Conservation (phyloP, 495 filamentous ascomycete species). For the Annulohypoxylon nitens region DNA sequence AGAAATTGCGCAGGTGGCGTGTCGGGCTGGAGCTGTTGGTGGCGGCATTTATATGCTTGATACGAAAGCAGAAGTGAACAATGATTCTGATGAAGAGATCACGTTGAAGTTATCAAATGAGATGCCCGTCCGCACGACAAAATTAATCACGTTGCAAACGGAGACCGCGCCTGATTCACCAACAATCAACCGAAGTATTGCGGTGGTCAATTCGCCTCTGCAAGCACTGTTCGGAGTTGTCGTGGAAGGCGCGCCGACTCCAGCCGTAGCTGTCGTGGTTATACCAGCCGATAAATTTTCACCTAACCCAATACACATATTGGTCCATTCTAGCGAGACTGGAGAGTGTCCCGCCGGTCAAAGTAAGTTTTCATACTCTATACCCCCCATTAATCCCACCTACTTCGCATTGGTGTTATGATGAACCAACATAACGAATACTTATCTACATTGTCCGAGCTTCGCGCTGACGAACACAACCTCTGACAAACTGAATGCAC, state of each 20-base stretch:
- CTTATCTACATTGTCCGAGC: conserved; percentile 99
- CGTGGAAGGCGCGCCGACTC: conserved; percentile 78
- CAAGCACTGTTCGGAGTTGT: conserved; percentile 74
- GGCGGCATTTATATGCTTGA: conserved; percentile 91
- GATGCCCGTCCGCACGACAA: conserved; percentile 68
- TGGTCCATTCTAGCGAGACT: conserved; percentile 85
- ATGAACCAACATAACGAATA: conserved; percentile 89
- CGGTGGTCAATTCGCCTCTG: conserved; percentile 77
- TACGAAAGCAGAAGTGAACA: conserved; percentile 52
- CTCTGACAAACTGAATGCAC: conserved; percentile 88
- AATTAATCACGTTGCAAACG: conserved; percentile 64
- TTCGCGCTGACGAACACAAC: conserved; percentile 83
- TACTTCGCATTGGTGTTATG: conserved; percentile 57
- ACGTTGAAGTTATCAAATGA: conserved; percentile 70
- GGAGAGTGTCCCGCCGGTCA: conserved; percentile 89
- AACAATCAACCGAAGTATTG: conserved; percentile 62
- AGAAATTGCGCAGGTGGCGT: conserved; percentile 94
- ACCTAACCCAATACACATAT: conserved; percentile 73
- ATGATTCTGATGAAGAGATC: conserved; percentile 45
- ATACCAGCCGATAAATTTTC: conserved; percentile 70
- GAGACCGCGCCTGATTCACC: conserved; percentile 44
- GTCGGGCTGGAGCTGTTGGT: conserved; percentile 91
- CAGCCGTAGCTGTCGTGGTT: conserved; percentile 80
- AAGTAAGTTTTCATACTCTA: conserved; percentile 72
- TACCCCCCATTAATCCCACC: conserved; percentile 26